Conservation (phyloP, 805 yeast genomes). For the Candida sanyiensis region DNA sequence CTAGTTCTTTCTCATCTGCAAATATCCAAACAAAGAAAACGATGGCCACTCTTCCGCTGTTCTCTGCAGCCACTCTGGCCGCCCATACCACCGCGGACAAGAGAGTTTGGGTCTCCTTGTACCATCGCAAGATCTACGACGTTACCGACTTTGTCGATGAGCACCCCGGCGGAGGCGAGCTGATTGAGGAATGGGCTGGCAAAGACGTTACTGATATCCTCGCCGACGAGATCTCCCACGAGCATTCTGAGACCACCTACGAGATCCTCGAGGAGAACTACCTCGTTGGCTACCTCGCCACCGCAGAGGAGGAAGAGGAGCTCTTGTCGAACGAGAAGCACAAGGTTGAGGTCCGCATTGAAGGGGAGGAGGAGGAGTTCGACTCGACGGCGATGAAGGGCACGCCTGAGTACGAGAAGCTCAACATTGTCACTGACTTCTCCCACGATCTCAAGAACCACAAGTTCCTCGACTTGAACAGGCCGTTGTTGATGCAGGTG, state of each 20-base stretch:
- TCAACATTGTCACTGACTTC: conserved; percentile 76
- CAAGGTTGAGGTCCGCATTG: conserved; percentile 53
- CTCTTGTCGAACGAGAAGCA: conserved; percentile 51
- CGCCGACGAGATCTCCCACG: conserved; percentile 67
- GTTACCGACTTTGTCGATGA: conserved; percentile 55
- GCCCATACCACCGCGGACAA: conserved; percentile 46
- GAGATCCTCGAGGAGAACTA: conserved; percentile 79
- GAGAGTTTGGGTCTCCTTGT: conserved; percentile 72
- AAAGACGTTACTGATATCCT: conserved; percentile 77
- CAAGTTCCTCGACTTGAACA: conserved; percentile 78
- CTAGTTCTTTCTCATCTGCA: no score
- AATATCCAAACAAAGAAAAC: no score
- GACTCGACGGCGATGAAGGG: conserved; percentile 55
- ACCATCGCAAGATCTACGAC: conserved; percentile 76
- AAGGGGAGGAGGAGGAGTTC: conserved; percentile 32
- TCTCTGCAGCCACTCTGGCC: conserved; percentile 47
- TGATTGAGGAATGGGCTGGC: conserved; percentile 73
- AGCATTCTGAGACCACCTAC: conserved; percentile 80
- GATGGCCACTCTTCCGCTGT: conserved; percentile 50
- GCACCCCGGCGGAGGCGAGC: conserved; percentile 82
- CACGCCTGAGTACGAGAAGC: conserved; percentile 66
- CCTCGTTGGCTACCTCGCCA: conserved; percentile 79
- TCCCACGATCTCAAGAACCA: conserved; percentile 65
- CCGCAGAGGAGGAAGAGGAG: conserved; percentile 68
- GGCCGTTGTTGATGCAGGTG: conserved; percentile 79